Evolutionary conservation across 2,329 filamentous ascomycete species (phyloP).

Genomic region (Cladosporium halotolerans): DNA sequence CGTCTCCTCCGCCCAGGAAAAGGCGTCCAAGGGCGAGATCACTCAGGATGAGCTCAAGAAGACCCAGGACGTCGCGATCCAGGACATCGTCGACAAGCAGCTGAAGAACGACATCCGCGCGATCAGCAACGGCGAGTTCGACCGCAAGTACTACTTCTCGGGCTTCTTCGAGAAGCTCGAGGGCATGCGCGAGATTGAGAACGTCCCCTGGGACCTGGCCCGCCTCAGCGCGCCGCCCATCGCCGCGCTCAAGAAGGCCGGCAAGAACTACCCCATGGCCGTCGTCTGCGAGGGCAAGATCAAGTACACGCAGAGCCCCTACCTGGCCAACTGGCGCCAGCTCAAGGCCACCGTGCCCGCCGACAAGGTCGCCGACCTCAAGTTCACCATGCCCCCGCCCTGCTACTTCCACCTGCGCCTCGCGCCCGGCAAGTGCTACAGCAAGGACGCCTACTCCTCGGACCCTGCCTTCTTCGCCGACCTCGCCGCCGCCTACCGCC

Average conservation of each 20-base stretch:
- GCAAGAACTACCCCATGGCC: conserved; percentile 34
- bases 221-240: conserved; percentile 32
- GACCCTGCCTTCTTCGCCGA: conserved; percentile 33
- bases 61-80: conserved; percentile 60
- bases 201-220: conserved; percentile 33
- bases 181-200: conserved; percentile 32
- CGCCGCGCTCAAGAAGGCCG: conserved; percentile 33
- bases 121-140: conserved; percentile 65
- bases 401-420: conserved; percentile 34
- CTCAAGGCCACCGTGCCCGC: conserved; percentile 27
- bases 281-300: conserved; percentile 34
- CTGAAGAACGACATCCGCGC: conserved; percentile 56
- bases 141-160: conserved; percentile 35
- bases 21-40: conserved; percentile 50
- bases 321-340: conserved; percentile 33
- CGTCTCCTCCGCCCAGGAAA: conserved; percentile 54
- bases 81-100: conserved; percentile 60
- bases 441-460: conserved; percentile 27
- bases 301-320: conserved; percentile 29
- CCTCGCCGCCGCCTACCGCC: conserved; percentile 29
- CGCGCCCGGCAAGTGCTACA: conserved; percentile 32
- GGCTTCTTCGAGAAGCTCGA: conserved; percentile 36
- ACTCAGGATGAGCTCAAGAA: conserved; percentile 51
- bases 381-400: conserved; percentile 35
- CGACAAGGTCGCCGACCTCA: conserved; percentile 30